Percentiles rank a stretch among this genome's conserved stretches.
These are phyloP conservation scores for Kwoniella bestiolae DNA, from an alignment of 768 basidiomycete species.

Conservation along the genomic window DNA sequence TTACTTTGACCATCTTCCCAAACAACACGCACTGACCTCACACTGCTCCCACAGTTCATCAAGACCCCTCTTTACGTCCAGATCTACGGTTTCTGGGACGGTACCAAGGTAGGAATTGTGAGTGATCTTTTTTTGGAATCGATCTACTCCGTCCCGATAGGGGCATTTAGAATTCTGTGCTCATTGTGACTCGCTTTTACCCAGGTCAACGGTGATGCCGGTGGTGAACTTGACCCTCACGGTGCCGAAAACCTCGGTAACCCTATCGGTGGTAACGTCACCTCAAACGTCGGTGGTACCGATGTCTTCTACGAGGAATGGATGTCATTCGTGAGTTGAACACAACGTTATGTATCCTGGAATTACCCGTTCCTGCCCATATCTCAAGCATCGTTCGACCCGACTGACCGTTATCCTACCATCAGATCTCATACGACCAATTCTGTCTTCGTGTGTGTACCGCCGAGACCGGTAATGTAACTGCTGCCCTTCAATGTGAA, in stretches of 20 bases:
- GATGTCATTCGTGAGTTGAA: slow-evolving; percentile 53
- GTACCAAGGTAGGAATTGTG: slow-evolving; percentile 60
- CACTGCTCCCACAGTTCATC: slow-evolving; percentile 54
- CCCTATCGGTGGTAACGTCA: slow-evolving; percentile 58
- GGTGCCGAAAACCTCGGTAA: slow-evolving; percentile 58
- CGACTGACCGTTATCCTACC: neutral
- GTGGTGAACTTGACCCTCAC: slow-evolving; percentile 62
- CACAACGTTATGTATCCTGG: too few species aligned
- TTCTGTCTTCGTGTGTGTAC: slow-evolving; percentile 62
- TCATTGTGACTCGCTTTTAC: neutral
- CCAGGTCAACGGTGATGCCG: slow-evolving; percentile 56
- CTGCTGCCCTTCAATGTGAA: slow-evolving; percentile 57
- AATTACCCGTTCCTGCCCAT: too few species aligned
- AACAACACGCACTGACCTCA: neutral
- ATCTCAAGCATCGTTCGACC: neutral
- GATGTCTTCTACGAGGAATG: slow-evolving; percentile 61
- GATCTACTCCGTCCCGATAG: too few species aligned
- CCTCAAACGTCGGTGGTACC: slow-evolving; percentile 53
- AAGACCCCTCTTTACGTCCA: slow-evolving; percentile 61
- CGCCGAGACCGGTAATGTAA: slow-evolving; percentile 56
- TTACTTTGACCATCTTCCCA: neutral
- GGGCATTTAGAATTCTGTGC: too few species aligned
- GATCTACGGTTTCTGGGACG: slow-evolving; percentile 62
- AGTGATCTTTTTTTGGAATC: slow-evolving; percentile 16
- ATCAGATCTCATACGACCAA: slow-evolving; percentile 59